These are phyloP conservation scores for Sanghuangporus sanghuang DNA, from an alignment of 1,284 basidiomycete genomes.

Conservation along the genomic window DNA sequence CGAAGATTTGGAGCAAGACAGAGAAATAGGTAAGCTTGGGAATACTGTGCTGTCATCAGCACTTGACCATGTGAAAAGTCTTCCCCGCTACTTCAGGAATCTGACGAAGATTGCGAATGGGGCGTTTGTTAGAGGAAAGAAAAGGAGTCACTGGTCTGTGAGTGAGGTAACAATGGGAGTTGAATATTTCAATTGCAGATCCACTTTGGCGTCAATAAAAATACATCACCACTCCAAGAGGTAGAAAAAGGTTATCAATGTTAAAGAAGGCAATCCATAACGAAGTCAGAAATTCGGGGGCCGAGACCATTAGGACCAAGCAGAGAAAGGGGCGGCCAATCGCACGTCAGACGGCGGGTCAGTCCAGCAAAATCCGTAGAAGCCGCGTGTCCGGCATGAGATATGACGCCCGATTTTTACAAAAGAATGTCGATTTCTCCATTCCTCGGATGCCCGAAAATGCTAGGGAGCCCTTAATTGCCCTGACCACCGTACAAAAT, in stretches of 20 bases:
- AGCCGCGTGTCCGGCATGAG: conserved; percentile 1
- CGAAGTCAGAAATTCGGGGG: background rate
- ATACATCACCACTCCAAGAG: background rate
- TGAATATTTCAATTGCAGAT: background rate
- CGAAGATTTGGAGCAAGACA: background rate
- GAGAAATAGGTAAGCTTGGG: background rate
- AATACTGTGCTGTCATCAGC: background rate
- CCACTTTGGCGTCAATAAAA: background rate
- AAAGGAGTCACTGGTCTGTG: background rate
- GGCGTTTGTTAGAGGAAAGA: background rate
- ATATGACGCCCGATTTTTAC: conserved; percentile 12
- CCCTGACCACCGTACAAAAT: background rate
- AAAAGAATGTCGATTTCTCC: conserved; percentile 6
- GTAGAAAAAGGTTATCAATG: background rate
- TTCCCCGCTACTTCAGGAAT: background rate
- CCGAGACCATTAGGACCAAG: background rate
- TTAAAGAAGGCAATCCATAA: background rate
- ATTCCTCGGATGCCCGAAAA: conserved; percentile 6
- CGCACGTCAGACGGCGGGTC: background rate
- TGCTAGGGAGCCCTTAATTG: background rate
- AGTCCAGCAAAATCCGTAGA: background rate
- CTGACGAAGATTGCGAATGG: background rate
- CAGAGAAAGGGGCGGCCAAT: background rate
- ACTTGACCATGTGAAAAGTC: background rate
- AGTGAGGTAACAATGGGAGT: background rate